Evolutionary conservation across 306 rosid genomes (phyloP).

Genomic region (Castanea crenata): DNA sequence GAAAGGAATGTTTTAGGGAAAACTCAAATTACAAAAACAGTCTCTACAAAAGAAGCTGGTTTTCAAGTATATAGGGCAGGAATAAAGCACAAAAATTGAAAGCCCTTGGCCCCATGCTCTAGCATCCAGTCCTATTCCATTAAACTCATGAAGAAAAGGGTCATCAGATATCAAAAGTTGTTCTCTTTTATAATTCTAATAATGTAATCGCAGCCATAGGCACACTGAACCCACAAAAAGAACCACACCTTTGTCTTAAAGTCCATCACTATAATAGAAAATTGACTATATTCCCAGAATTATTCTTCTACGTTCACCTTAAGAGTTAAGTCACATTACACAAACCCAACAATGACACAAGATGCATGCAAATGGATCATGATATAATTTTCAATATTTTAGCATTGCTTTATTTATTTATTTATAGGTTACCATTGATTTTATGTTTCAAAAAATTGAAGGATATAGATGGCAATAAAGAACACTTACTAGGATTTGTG

Average conservation of each 20-base stretch:
- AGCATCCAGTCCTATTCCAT: too few relatives aligned
- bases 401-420: not conserved
- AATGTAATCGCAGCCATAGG: not conserved
- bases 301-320: not conserved
- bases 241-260: not conserved
- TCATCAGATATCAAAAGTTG: not conserved
- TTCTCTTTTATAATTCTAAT: conserved; percentile 7
- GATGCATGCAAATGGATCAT: not conserved
- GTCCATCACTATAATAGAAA: not conserved
- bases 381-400: not conserved
- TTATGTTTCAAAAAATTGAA: not conserved
- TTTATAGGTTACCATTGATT: not conserved
- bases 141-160: too few relatives aligned
- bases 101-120: not conserved
- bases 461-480: not conserved
- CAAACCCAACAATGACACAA: not conserved
- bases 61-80: too few relatives aligned
- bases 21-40: too few relatives aligned
- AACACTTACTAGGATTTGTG: conserved; percentile 76
- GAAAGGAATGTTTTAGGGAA: not conserved
- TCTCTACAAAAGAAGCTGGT: too few relatives aligned
- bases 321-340: not conserved
- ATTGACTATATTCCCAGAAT: not conserved
- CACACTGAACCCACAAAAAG: not conserved
- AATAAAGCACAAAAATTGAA: not conserved